Percentiles rank a stretch among this genome's conserved stretches.
Evolutionary conservation across 345 rosid species (phyloP).

Genomic region (Lumnitzera littorea): DNA sequence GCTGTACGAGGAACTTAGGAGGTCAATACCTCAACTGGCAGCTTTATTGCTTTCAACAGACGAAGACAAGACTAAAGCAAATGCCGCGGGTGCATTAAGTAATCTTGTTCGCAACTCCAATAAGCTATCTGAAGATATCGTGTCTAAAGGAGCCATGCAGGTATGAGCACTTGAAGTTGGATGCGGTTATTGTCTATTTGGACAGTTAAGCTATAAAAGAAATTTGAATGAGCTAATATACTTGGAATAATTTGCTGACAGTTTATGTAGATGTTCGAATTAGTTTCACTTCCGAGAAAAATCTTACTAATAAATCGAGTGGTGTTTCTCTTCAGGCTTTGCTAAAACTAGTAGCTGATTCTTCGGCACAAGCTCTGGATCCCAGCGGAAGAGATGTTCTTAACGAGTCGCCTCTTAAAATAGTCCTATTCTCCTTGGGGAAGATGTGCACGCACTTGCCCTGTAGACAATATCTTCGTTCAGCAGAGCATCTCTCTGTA

Average conservation of each 20-base stretch:
- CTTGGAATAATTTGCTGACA: no score
- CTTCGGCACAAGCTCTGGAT: constrained; percentile 57
- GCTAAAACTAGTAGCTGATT: constrained; percentile 65
- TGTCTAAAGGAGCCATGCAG: constrained; percentile 92
- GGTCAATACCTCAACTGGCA: constrained; percentile 78
- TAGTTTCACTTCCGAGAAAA: no score
- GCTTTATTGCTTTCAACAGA: constrained; percentile 63
- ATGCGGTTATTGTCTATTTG: no score
- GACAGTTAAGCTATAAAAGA: no score
- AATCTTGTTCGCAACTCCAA: constrained; percentile 95
- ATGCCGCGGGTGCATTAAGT: constrained; percentile 95
- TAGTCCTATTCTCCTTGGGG: constrained; percentile 85
- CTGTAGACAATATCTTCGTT: constrained; percentile 62
- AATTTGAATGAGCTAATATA: no score
- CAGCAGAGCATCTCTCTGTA: constrained; percentile 71
- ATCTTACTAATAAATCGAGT: no score
- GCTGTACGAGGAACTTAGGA: constrained; percentile 75
- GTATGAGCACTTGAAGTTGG: constrained; percentile 19
- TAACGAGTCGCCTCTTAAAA: constrained; percentile 81
- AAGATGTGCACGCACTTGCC: constrained; percentile 83
- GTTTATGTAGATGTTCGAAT: no score
- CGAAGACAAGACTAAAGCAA: constrained; percentile 96
- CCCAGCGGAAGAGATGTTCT: constrained; percentile 64
- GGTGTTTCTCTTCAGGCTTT: constrained; percentile 6
- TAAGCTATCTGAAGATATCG: constrained; percentile 83